Base-by-base conservation (phyloP, 352 stramenopile species). In the Pythium brachiatum region DNA sequence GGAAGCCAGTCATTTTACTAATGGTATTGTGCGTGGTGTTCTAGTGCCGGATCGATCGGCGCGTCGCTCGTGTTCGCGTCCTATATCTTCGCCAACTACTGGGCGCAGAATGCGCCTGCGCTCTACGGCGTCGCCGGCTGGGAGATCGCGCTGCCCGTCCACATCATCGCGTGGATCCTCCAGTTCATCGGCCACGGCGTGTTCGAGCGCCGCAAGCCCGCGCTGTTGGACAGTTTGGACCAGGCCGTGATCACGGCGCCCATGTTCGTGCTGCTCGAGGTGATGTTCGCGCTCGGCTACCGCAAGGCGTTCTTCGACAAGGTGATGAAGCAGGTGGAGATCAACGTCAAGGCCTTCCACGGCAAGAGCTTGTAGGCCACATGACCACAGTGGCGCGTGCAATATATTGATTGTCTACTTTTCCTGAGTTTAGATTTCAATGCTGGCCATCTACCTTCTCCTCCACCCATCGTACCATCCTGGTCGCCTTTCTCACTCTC, bases 191-290 rank as follows among this genome's bases (percentile, higher is more conserved):
- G 77, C 23, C 80, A 90, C 57, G 69, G 64, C 20, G 70, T 90
- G 8, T 85, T 83, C 58, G 81, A 90, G 58, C 61, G 74, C n/a
- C 70, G 77, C 44, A 77, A 81, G 13, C 79, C 81, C 2, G 81
- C 81, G 21, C 69, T 90, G 2, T 39, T 89, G 2, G 73, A 89
- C 53, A 89, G 81, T 48, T 59, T 89, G 13, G 73, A 84, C 58
- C 79, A 88, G 57, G 76, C 62, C 13, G 9, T 76, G 41, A 71
- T 83, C 54, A 81, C 75, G 8, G 78, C 79, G 18, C 79, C 79
- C 8, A 74, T 90, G 46, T 90, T 90, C 53, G 79, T 90, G 46
- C 48, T 86, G 12, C 38, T 88, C n/a, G 78, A 88, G 48, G 36
- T 81, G 15, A 39, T 86, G 5, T 77, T 86, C 34, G 54, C 62